A percentile compares a stretch with the other conserved stretches of the same genome.
phyloP scores from a whole-genome alignment of 768 basidiomycete species.

The Sporobolomyces phaffii region DNA sequence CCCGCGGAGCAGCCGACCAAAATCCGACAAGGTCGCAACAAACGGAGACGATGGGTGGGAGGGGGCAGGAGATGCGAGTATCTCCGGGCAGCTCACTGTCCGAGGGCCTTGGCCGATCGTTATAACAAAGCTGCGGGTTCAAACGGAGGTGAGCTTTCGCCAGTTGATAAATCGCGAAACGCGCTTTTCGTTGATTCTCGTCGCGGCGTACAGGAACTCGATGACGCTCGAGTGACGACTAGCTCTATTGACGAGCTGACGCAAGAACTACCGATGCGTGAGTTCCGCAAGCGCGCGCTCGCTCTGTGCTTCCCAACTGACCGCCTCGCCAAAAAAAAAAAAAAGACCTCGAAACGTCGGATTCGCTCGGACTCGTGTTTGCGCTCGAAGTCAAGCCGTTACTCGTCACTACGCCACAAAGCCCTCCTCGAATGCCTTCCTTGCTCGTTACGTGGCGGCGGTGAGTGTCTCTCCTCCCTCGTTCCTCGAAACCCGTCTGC shows the following conservation, averaged over 20 bases:
- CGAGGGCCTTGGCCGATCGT: slow-evolving; percentile 57
- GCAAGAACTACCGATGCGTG: slow-evolving; percentile 48
- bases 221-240: slow-evolving; percentile 46
- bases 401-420: background rate
- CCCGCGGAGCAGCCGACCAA: slow-evolving; percentile 50
- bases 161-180: background rate
- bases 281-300: slow-evolving; percentile 40
- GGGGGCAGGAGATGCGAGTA: slow-evolving; percentile 56
- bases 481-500: background rate
- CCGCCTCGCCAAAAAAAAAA: too few species aligned
- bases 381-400: slow-evolving; percentile 50
- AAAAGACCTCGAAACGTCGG: slow-evolving; percentile 46
- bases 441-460: slow-evolving; percentile 42
- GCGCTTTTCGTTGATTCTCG: background rate
- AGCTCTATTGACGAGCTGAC: slow-evolving; percentile 52
- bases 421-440: background rate
- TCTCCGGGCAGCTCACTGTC: slow-evolving; percentile 55
- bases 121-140: slow-evolving; percentile 53
- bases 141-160: slow-evolving; percentile 51
- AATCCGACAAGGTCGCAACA: slow-evolving; percentile 53
- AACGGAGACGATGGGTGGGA: slow-evolving; percentile 55
- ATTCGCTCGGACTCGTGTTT: slow-evolving; percentile 59
- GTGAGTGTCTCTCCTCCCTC: background rate
- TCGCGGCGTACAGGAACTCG: slow-evolving; percentile 52
- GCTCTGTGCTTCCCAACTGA: background rate